Evolutionary conservation across 2,329 filamentous ascomycete species (phyloP).

Genomic region (Penicillium sp.): DNA sequence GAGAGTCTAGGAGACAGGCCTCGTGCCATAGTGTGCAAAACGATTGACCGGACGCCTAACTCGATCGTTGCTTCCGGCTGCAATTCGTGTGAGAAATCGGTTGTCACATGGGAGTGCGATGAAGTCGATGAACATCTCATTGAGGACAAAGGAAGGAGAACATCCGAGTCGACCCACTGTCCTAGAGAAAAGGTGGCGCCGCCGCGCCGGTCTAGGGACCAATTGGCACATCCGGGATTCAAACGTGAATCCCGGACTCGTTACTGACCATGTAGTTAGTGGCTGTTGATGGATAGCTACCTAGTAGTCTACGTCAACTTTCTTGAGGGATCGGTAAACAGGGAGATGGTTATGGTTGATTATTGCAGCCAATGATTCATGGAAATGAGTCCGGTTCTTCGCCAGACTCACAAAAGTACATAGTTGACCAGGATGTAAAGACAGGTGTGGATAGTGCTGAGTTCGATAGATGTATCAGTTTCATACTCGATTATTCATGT

Average conservation of each 20-base stretch:
- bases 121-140: slow-evolving; percentile 17
- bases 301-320: slow-evolving; percentile 4
- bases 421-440: neutral
- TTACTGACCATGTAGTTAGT: no score
- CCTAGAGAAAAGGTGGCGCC: slow-evolving; percentile 8
- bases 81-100: slow-evolving; percentile 10
- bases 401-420: slow-evolving; percentile 4
- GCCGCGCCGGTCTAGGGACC: neutral
- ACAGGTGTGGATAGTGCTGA: neutral
- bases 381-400: neutral
- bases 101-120: slow-evolving; percentile 14
- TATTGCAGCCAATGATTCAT: no score
- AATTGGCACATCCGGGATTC: slow-evolving; percentile 15
- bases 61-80: neutral
- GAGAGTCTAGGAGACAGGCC: slow-evolving; percentile 1
- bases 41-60: slow-evolving; percentile 8
- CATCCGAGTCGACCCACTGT: slow-evolving; percentile 26
- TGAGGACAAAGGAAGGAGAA: slow-evolving; percentile 13
- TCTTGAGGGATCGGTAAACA: neutral
- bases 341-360: no score
- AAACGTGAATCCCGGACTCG: no score
- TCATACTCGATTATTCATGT: no score
- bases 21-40: slow-evolving; percentile 5
- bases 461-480: neutral
- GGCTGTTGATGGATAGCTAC: neutral